Base-by-base conservation (phyloP, 2,329 filamentous ascomycete genomes). In the Lecanicillium sp. region DNA sequence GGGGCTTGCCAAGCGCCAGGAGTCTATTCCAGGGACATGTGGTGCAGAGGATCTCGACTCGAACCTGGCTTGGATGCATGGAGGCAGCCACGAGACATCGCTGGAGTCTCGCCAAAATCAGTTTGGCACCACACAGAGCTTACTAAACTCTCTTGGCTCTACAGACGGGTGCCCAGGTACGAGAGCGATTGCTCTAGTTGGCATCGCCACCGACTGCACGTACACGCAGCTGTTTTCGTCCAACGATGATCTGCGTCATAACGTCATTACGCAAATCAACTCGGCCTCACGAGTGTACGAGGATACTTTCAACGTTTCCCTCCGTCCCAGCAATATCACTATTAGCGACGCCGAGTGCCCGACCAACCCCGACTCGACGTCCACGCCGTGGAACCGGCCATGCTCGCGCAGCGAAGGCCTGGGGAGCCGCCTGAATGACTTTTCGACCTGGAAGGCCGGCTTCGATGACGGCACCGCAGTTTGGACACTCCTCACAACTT, bases 191-290 rank as follows among this genome's bases (percentile, higher is more conserved):
- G 88, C 89, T 1, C 69, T 94, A 30, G 74, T 96, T n/a, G 89
- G 89, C n/a, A 75, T 95, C 17, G 87, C 87, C 4, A 87, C 86
- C 1, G 88, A 96, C 58, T 96, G 88, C 64, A 81, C 77, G 5
- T 95, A 94, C 53, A 85, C 81, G 5, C 68, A 66, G 2, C 68
- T 71, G 5, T 90, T 94, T 58, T 71, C 74, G 37, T 72, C 70
- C 10, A 72, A 74, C 30, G 66, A 76, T 32, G 67, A 74, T 13
- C 75, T 79, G 4, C 72, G 79, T 36, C 54, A 72, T 37, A 87
- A 90, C 57, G 72, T 95, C 43, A 84, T 95, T 49, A 71, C 68
- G n/a, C 71, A 84, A 54, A 79, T 96, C 54, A 94, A 90, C 59
- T 69, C 77, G n/a, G 88, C 88, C 1, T 94, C 87, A 1, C 75